Base-by-base conservation (phyloP, 441 rosid species). In the Populus hybrid region DNA sequence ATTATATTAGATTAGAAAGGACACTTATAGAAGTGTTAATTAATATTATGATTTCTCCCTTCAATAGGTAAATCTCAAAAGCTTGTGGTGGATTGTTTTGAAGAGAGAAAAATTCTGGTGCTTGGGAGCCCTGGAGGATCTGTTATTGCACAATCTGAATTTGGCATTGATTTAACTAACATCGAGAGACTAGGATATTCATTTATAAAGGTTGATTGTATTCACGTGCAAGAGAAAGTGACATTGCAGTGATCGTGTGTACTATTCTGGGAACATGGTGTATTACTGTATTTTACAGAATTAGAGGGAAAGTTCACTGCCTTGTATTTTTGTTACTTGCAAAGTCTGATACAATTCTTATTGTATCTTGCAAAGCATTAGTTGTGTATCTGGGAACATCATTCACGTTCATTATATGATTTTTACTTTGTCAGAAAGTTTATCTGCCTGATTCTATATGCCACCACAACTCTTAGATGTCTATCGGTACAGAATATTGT, bases 61-160 rank as follows among this genome's bases (percentile, higher is more conserved):
- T 71, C 78, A 81, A 80, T 88, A 89, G 96, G 92, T 85, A 82
- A 87, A 80, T 83, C 28, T 69, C 74, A 68, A 81, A 81, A 21
- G 88, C 89, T 80, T 81, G 26, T 79, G 87, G 84, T 78, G 91
- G 82, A 86, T 79, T 86, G 84, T 72, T 72, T 78, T 86, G 86
- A 74, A 78, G 82, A 85, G 88, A 82, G 84, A 78, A 77, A 73
- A 76, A 75, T 78, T 70, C 85, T 84, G 83, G 69, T 80, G 82
- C 57, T 64, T 70, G 81, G 83, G 79, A 79, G 66, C 80, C 82
- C 75, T 78, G 75, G 81, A 82, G 79, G 81, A 75, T 76, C 61
- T 82, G 76, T 75, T 83, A 57, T 79, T 80, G 67, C 65, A 77
- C 78, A 61, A 74, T 75, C 81, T 69, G 69, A 77, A 78, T 73